Evolutionary conservation across 2,329 filamentous ascomycete species (phyloP).

Genomic region (Cladosporium sp.): DNA sequence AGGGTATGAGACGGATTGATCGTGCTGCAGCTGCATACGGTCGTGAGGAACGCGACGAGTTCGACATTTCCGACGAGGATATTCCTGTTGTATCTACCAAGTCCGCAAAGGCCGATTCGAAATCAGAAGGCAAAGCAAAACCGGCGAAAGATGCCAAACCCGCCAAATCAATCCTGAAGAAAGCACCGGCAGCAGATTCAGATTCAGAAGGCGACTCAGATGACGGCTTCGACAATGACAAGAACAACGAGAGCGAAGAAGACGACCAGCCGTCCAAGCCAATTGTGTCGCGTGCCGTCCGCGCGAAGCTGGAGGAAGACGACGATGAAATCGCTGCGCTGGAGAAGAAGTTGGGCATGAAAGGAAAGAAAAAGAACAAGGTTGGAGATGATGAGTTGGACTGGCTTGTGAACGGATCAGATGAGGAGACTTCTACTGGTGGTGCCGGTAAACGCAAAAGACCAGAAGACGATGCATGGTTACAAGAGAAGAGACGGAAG

Average conservation of each 20-base stretch:
- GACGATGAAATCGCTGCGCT: constrained; percentile 83
- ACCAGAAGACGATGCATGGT: constrained; percentile 58
- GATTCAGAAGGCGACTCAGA: constrained; percentile 17
- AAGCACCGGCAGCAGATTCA: constrained; percentile 18
- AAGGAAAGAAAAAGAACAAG: constrained; percentile 69
- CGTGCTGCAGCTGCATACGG: constrained; percentile 2
- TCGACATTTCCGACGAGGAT: constrained; percentile 29
- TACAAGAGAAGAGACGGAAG: constrained; percentile 55
- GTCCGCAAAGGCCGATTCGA: constrained; percentile 14
- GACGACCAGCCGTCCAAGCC: constrained; percentile 9
- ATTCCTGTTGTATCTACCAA: not conserved
- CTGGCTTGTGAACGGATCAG: constrained; percentile 64
- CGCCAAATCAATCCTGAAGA: constrained; percentile 35
- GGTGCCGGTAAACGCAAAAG: constrained; percentile 52
- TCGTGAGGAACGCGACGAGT: constrained; percentile 29
- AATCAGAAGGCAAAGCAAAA: not conserved
- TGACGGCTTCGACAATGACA: constrained; percentile 14
- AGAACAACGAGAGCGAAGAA: constrained; percentile 7
- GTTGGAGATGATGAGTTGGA: constrained; percentile 81
- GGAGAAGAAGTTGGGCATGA: constrained; percentile 83
- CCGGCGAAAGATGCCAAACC: constrained; percentile 26
- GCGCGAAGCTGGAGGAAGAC: constrained; percentile 65
- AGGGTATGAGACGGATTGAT: constrained; percentile 7
- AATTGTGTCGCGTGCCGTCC: constrained; percentile 11
- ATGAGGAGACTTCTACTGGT: constrained; percentile 42